These are phyloP conservation scores for Abortiporus biennis DNA, from an alignment of 1,284 basidiomycete species.

Conservation along the genomic window DNA sequence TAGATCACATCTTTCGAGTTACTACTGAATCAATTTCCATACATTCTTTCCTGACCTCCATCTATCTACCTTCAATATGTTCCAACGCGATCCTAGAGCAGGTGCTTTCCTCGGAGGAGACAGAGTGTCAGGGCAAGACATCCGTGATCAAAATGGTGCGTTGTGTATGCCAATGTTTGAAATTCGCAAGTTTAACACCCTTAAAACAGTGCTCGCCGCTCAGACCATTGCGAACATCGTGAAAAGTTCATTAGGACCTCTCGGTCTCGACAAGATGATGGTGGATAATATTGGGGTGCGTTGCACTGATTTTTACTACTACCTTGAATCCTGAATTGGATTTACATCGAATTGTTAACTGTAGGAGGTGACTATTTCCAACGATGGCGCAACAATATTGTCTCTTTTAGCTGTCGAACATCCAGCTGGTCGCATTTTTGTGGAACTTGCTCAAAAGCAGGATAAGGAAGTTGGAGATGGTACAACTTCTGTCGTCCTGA, in stretches of 20 bases:
- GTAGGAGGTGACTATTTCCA: slow-evolving; percentile 98
- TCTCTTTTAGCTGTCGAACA: slow-evolving; percentile 90
- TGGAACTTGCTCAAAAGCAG: slow-evolving; percentile 98
- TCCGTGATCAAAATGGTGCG: slow-evolving; percentile 93
- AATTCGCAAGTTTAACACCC: neutral
- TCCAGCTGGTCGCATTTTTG: slow-evolving; percentile 93
- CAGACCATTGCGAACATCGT: slow-evolving; percentile 97
- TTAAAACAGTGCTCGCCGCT: slow-evolving; percentile 80
- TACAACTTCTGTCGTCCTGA: slow-evolving; percentile 97
- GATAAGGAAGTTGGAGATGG: slow-evolving; percentile 99
- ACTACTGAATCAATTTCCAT: too few species aligned
- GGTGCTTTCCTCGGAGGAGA: slow-evolving; percentile 93
- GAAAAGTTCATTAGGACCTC: slow-evolving; percentile 93
- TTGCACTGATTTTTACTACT: slow-evolving; percentile 9
- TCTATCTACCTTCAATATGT: too few species aligned
- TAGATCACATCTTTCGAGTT: too few species aligned
- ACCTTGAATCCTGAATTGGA: neutral
- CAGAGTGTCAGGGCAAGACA: slow-evolving; percentile 91
- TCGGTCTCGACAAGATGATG: slow-evolving; percentile 96
- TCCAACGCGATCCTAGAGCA: slow-evolving; percentile 80
- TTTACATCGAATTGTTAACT: slow-evolving; percentile 2
- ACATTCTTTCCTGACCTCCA: too few species aligned
- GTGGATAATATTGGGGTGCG: slow-evolving; percentile 97
- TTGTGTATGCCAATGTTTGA: slow-evolving; percentile 3
- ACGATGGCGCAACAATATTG: slow-evolving; percentile 98